Evolutionary conservation across 495 filamentous ascomycete genomes (phyloP).

Genomic region (Gamarada debralockiae): DNA sequence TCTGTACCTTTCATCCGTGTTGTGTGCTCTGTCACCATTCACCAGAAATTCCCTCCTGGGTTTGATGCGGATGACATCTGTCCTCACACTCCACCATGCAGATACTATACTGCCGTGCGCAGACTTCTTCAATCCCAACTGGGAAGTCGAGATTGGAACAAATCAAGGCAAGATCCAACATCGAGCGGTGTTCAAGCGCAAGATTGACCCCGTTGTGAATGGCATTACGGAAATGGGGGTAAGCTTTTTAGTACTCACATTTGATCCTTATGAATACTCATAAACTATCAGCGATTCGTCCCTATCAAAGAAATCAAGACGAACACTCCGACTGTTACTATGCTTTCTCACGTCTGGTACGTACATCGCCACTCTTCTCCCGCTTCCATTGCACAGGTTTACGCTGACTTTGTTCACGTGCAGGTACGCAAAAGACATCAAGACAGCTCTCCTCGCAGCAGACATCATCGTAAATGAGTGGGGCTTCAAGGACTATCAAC

Average conservation of each 20-base stretch:
- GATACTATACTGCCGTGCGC: conserved; percentile 64
- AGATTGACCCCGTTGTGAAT: conserved; percentile 67
- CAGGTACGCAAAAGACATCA: conserved; percentile 63
- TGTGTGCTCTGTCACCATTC: conserved; percentile 55
- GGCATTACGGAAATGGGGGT: conserved; percentile 65
- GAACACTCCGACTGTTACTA: conserved; percentile 57
- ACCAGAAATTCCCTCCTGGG: conserved; percentile 52
- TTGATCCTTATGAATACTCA: no score
- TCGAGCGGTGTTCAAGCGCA: conserved; percentile 54
- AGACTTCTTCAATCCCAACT: conserved; percentile 64
- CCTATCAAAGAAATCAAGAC: conserved; percentile 57
- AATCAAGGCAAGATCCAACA: conserved; percentile 54
- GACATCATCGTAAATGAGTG: conserved; percentile 64
- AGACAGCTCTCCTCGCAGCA: conserved; percentile 57
- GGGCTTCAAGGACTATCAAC: conserved; percentile 59
- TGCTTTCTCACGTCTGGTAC: conserved; percentile 63
- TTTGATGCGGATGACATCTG: conserved; percentile 55
- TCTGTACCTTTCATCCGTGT: conserved; percentile 54
- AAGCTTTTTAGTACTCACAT: no score
- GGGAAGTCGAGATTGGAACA: conserved; percentile 64
- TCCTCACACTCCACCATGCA: conserved; percentile 57
- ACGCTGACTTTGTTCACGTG: no score
- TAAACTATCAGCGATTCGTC: conserved; percentile 56
- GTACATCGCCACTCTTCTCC: no score
- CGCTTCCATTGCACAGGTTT: no score